Evolutionary conservation across 345 rosid genomes (phyloP), one percentile per base, ranked within the genome.

Genomic region (Citrus unshiu): DNA sequence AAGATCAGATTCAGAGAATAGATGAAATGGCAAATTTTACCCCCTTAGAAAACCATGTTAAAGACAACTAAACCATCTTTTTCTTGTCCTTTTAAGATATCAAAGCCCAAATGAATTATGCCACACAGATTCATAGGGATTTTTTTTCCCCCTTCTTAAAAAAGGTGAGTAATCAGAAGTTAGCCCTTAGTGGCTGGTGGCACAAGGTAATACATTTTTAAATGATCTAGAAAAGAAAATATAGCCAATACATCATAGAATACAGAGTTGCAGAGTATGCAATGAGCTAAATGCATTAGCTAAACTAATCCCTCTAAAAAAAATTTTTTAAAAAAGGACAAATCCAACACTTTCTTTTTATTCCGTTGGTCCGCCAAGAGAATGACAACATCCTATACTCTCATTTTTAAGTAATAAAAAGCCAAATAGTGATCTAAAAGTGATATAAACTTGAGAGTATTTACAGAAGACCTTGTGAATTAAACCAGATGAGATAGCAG

Each of bases 401-500:
- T 22, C 25, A 76, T 64, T 14, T 71, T 46, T 4, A 61, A 82
- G 25, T 62, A 78, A 40, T 57, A 70, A 57, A 16, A 24, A 65
- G 22, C 37, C 12, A 57, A 72, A 29, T 29, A 19, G n/a, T 43
- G 16, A 49, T 13, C 68, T 25, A 62, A 56, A 32, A 8, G 18
- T 8, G 6, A 57, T 56, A 76, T 16, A 34, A 8, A 18, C 13
- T 68, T 6, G 43, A 18, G 3, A 29, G 18, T 64, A 49, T 39
- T 68, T 34, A 70, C 70, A 16, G 72, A 70, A 68, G 78, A 96
- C 97, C 94, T 94, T 96, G 86, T 94, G 99, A 85, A 96, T 88
- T 71, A 95, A 91, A 61, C 99, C 89, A 30, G 92, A 87, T 21
- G 97, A 90, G 82, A 94, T 91, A 80, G 99, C 97, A 81, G 98